These are phyloP conservation scores for Magnusiomyces starmeri DNA, from an alignment of 1,139 yeast species.

Conservation along the genomic window DNA sequence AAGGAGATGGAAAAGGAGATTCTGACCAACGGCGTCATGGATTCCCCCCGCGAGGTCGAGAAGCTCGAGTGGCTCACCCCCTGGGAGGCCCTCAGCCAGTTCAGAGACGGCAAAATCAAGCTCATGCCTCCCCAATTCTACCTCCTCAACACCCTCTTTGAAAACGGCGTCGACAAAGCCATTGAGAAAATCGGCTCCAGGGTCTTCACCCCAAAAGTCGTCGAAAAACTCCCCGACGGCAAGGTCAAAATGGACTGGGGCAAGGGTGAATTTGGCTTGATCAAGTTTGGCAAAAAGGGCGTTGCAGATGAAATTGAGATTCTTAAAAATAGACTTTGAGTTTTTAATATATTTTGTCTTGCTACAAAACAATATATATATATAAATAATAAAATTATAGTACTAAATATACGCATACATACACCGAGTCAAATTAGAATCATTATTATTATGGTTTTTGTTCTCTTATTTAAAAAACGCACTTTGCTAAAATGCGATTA, in stretches of 20 bases:
- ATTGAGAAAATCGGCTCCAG: conserved; percentile 19
- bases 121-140: conserved; percentile 33
- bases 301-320: conserved; percentile 21
- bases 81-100: conserved; percentile 22
- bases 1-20: neutral
- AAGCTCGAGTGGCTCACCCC: conserved; percentile 30
- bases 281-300: conserved; percentile 21
- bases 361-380: too few relatives aligned
- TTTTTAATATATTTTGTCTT: too few relatives aligned
- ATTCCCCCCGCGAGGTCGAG: conserved; percentile 14
- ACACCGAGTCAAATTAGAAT: too few relatives aligned
- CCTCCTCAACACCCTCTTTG: conserved; percentile 21
- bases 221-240: conserved; percentile 20
- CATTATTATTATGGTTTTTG: too few relatives aligned
- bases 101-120: conserved; percentile 21
- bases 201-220: conserved; percentile 22
- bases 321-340: conserved; percentile 11
- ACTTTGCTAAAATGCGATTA: neutral
- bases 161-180: conserved; percentile 19
- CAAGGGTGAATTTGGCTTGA: conserved; percentile 25
- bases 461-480: neutral
- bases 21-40: neutral
- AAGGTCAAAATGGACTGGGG: conserved; percentile 30
- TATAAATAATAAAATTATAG: neutral
- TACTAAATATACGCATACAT: too few relatives aligned